These are phyloP conservation scores for Candida verbasci DNA, from an alignment of 805 yeast species.

Conservation along the genomic window DNA sequence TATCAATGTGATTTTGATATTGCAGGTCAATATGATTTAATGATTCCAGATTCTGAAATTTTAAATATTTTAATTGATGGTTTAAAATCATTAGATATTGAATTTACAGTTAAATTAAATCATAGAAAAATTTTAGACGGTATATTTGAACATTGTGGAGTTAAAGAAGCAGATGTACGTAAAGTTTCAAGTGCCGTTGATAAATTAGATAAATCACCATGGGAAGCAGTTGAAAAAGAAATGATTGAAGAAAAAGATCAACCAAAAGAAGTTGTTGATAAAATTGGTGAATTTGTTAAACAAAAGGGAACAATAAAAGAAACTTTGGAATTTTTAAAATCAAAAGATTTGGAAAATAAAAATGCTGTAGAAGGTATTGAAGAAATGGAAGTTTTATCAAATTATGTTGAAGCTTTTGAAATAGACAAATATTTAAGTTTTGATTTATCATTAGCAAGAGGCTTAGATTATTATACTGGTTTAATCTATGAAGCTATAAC, in stretches of 20 bases:
- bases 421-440: slow-evolving; percentile 66
- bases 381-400: slow-evolving; percentile 73
- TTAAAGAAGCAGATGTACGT: slow-evolving; percentile 88
- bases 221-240: slow-evolving; percentile 91
- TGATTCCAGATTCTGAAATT: slow-evolving; percentile 96
- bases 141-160: slow-evolving; percentile 92
- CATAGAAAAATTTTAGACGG: slow-evolving; percentile 97
- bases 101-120: slow-evolving; percentile 87
- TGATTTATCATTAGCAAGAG: slow-evolving; percentile 94
- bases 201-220: slow-evolving; percentile 90
- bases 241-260: slow-evolving; percentile 90
- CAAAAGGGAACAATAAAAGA: slow-evolving; percentile 72
- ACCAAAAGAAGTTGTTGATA: slow-evolving; percentile 86
- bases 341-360: slow-evolving; percentile 59
- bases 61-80: slow-evolving; percentile 83
- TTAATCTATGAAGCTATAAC: slow-evolving; percentile 96
- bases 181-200: slow-evolving; percentile 93
- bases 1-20: slow-evolving; percentile 98
- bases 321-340: slow-evolving; percentile 49
- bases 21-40: slow-evolving; percentile 87
- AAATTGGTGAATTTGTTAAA: slow-evolving; percentile 87
- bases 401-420: slow-evolving; percentile 80
- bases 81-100: slow-evolving; percentile 79
- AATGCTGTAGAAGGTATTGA: slow-evolving; percentile 75
- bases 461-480: slow-evolving; percentile 96